Evolutionary conservation across 805 yeast genomes (phyloP).

Genomic region (Wickerhamiella nectarea): DNA sequence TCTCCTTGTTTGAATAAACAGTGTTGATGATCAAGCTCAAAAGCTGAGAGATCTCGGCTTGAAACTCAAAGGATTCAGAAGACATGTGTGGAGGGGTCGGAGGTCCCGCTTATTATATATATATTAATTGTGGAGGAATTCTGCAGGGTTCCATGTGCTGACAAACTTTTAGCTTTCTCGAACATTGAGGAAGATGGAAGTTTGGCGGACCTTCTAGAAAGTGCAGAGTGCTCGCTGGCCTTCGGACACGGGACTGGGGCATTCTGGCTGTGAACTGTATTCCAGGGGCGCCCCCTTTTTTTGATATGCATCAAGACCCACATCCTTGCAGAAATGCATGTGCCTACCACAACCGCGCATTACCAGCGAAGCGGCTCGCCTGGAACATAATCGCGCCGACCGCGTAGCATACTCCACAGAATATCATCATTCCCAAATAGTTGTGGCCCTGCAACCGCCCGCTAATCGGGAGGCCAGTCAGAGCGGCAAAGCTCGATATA

Average conservation of each 20-base stretch:
- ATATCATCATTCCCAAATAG: conserved; percentile 25
- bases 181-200: background rate
- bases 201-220: background rate
- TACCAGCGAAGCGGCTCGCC: background rate
- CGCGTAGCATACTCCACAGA: conserved; percentile 23
- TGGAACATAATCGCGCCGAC: conserved; percentile 15
- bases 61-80: conserved; percentile 53
- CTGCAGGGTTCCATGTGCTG: conserved; percentile 13
- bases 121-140: conserved; percentile 5
- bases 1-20: conserved; percentile 98
- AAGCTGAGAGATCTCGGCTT: conserved; percentile 99
- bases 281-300: too few species aligned
- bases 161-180: conserved; percentile 9
- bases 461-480: conserved; percentile 29
- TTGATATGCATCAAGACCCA: background rate
- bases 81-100: conserved; percentile 17
- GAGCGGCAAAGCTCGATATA: conserved; percentile 26
- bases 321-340: background rate
- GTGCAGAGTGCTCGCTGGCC: too few species aligned
- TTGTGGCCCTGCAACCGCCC: conserved; percentile 24
- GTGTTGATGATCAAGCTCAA: conserved; percentile 99
- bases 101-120: background rate
- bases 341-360: background rate
- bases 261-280: background rate
- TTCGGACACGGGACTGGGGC: too few species aligned